Base-by-base conservation (phyloP, 2,329 filamentous ascomycete species). In the Colletotrichum abscissum region DNA sequence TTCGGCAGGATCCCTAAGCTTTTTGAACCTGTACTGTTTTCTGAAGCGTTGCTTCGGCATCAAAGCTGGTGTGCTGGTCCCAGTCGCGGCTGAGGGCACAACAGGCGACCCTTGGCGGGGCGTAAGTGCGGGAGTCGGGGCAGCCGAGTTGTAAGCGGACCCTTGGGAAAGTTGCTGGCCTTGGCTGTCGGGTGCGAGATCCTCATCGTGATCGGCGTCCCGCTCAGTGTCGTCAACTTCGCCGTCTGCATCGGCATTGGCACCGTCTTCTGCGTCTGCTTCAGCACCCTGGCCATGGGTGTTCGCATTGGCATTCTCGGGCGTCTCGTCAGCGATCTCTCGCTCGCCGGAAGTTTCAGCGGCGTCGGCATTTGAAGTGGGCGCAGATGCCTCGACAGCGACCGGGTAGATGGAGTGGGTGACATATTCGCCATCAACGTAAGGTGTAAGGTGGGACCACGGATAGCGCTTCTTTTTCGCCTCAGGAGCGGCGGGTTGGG, bases 1-100 rank as follows among this genome's bases (percentile, higher is more conserved):
- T 9, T 88, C 86, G 3, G 87, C 83, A 0, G 87, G 81, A 55
- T 88, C 83, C 35, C 87, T 85, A 8, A 90, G 80, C 77, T 89
- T 88, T 63, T 84, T 84, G 77, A 88, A 90, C 3, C 79, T 78
- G 76, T 84, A 90, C 57, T 75, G 74, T 63, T 75, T 73, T 7
- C 74, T 59, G n/a, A 67, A 65, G 14, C 57, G 56, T 14, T 72
- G 68, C 60, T 52, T 82, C 76, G 52, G 80, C 73, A 68, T 84
- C 78, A 75, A 86, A 78, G 74, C 80, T 66, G 64, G 82, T 78
- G 72, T 88, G 57, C 80, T 78, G 14, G 73, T 69, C 6, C 78
- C 74, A 3, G 75, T 76, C 49, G 77, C 76, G 12, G 73, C 75
- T 9, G 75, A 77, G 14, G 80, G 62, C 26, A 66, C 79, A 4